phyloP scores from a whole-genome alignment of 495 filamentous ascomycete genomes.

The Xylaria venustula region DNA sequence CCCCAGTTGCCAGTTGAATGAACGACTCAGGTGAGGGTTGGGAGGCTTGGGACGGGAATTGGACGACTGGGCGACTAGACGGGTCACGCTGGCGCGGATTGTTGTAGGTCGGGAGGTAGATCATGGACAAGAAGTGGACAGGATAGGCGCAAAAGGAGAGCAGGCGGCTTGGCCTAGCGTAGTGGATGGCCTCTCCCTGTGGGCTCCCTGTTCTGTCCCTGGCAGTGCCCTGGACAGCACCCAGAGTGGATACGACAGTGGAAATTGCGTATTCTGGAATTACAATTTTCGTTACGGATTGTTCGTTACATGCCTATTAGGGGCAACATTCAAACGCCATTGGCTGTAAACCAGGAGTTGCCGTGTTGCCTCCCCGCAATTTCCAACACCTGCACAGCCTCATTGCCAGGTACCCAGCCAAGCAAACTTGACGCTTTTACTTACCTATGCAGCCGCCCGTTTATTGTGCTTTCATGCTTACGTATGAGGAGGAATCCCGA shows the following conservation, averaged over 20 bases:
- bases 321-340: neutral
- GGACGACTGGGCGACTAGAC: constrained; percentile 7
- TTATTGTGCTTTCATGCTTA: too few species aligned
- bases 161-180: neutral
- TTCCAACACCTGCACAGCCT: constrained; percentile 19
- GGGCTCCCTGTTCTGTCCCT: too few species aligned
- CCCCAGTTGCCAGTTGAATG: constrained; percentile 3
- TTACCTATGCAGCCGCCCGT: too few species aligned
- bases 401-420: constrained; percentile 15
- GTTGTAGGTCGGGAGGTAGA: neutral
- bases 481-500: too few species aligned
- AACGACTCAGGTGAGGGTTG: constrained; percentile 15
- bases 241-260: neutral
- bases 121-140: neutral
- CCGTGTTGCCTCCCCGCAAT: neutral
- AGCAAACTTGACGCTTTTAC: too few species aligned
- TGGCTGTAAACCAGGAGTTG: neutral
- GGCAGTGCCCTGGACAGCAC: too few species aligned
- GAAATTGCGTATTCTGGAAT: neutral
- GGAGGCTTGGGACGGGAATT: constrained; percentile 1
- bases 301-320: too few species aligned
- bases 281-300: too few species aligned
- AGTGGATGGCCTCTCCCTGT: neutral
- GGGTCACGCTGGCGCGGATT: neutral
- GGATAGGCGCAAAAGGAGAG: neutral